Percentiles rank a stretch among this genome's conserved stretches.
phyloP scores from a whole-genome alignment of 352 stramenopile species.

The Thraustotheca clavata region DNA sequence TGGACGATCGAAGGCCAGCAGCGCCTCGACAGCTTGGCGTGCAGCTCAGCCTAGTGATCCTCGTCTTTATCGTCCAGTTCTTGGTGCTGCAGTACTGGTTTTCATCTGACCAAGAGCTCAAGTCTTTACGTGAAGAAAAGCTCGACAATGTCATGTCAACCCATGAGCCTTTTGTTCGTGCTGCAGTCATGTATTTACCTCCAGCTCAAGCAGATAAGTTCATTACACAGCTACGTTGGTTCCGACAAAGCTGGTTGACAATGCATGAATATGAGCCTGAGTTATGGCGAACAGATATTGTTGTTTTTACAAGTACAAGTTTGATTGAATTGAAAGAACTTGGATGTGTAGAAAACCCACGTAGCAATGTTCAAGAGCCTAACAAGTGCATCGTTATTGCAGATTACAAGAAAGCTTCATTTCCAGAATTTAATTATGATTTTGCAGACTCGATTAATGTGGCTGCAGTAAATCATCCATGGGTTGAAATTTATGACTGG shows the following conservation, averaged over 20 bases:
- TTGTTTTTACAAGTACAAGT: background rate
- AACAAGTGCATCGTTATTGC: slow-evolving; percentile 6
- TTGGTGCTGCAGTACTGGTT: slow-evolving; percentile 10
- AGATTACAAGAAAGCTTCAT: background rate
- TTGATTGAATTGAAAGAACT: background rate
- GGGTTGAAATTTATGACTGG: background rate
- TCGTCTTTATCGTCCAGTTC: slow-evolving; percentile 16
- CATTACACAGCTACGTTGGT: background rate
- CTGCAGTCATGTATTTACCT: slow-evolving; percentile 10
- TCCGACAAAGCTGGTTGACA: slow-evolving; percentile 4
- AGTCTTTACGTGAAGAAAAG: background rate
- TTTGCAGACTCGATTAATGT: slow-evolving; percentile 6
- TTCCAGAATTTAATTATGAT: background rate
- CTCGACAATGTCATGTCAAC: background rate
- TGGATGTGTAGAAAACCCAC: background rate
- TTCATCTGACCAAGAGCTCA: background rate
- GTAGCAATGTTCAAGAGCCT: background rate
- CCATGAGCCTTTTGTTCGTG: slow-evolving; percentile 3
- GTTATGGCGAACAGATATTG: slow-evolving; percentile 16
- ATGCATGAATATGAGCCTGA: background rate
- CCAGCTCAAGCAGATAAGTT: background rate
- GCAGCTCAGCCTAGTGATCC: background rate
- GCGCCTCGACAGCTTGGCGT: background rate
- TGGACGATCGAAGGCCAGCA: no score
- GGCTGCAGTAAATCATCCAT: background rate